Evolutionary conservation across 2,329 filamentous ascomycete genomes (phyloP).

Genomic region (Celoporthe dispersa): DNA sequence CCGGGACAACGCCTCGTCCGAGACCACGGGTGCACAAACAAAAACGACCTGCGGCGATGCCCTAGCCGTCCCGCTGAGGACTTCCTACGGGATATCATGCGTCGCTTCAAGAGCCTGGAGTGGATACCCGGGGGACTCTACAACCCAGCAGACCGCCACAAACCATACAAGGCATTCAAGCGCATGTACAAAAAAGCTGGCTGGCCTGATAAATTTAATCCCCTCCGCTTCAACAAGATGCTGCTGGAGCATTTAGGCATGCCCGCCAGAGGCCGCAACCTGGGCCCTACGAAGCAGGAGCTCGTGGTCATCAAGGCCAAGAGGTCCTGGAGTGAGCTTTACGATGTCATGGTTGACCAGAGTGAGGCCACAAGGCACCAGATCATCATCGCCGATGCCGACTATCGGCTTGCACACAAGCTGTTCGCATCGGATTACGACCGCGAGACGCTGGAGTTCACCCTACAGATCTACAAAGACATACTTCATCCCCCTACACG

Average conservation of each 20-base stretch:
- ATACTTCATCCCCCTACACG: not conserved
- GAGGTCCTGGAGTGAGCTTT: not conserved
- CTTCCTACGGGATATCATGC: not conserved
- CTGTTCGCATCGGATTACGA: not conserved
- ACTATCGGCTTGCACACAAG: not conserved
- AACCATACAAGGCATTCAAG: not conserved
- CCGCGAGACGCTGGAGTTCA: not conserved
- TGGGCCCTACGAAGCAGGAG: too few relatives aligned
- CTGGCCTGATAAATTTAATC: slow-evolving; percentile 3
- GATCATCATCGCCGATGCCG: not conserved
- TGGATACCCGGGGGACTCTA: slow-evolving; percentile 11
- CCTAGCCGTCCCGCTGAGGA: slow-evolving; percentile 5
- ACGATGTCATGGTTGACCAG: not conserved
- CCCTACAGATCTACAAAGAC: not conserved
- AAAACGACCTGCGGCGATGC: slow-evolving; percentile 4
- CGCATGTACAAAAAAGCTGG: not conserved
- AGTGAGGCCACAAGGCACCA: not conserved
- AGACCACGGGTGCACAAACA: not conserved
- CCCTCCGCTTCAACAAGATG: not conserved
- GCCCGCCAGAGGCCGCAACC: too few relatives aligned
- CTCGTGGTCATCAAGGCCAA: too few relatives aligned
- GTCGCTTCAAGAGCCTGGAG: slow-evolving; percentile 1
- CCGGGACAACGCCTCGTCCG: not conserved
- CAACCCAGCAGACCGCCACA: not conserved
- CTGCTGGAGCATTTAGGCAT: too few relatives aligned